Evolutionary conservation across 2,329 filamentous ascomycete genomes (phyloP).

Genomic region (Sporothrix variecibatus): DNA sequence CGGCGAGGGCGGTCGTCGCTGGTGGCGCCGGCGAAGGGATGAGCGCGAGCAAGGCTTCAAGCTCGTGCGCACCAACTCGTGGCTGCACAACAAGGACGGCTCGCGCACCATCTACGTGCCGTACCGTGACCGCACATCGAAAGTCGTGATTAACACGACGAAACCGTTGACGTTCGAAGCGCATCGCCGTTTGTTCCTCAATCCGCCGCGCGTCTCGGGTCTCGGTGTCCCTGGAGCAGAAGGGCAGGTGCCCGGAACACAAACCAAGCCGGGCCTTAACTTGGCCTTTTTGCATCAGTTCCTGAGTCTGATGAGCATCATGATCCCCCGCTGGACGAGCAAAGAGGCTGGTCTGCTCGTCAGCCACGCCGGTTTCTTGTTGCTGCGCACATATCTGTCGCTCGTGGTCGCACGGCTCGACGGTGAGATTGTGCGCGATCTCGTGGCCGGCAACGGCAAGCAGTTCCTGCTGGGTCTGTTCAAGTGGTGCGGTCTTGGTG

Average conservation of each 20-base stretch:
- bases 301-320: conserved; percentile 91
- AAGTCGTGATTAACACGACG: conserved; percentile 86
- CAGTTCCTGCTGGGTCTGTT: conserved; percentile 83
- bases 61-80: conserved; percentile 87
- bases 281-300: conserved; percentile 97
- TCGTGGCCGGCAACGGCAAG: conserved; percentile 92
- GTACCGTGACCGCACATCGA: conserved; percentile 82
- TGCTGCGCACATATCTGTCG: conserved; percentile 91
- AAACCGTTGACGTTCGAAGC: conserved; percentile 96
- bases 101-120: conserved; percentile 94
- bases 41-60: conserved; percentile 82
- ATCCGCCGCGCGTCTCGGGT: conserved; percentile 81
- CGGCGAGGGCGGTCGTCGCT: conserved; percentile 75
- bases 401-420: conserved; percentile 90
- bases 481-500: conserved; percentile 95
- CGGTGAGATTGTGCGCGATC: conserved; percentile 91
- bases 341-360: conserved; percentile 91
- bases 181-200: conserved; percentile 87
- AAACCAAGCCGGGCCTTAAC: conserved; percentile 92
- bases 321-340: conserved; percentile 93
- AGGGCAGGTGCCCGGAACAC: conserved; percentile 76
- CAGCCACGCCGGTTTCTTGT: conserved; percentile 85
- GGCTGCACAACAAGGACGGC: conserved; percentile 89
- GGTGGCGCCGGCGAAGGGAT: conserved; percentile 71
- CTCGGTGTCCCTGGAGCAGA: conserved; percentile 71